Evolutionary conservation across 805 yeast species (phyloP), one percentile per base, ranked within the genome.

Genomic region (Suhomyces pyralidae): DNA sequence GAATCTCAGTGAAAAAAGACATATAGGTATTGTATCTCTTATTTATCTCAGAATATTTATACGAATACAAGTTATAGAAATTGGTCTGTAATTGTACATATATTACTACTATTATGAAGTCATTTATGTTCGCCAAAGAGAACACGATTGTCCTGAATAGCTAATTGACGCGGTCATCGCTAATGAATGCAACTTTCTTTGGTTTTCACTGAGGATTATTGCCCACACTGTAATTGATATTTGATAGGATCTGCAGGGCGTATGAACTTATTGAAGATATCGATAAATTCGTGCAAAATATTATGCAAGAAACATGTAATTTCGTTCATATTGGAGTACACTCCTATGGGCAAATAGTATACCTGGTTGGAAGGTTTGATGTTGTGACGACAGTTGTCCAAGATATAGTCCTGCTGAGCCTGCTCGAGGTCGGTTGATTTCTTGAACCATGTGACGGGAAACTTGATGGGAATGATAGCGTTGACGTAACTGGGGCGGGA

Each of bases 271-370:
- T 57, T 57, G 52, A 53, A 57, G 25, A 57, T 55, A 19, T 67
- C 73, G 40, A 62, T 62, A 49, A 71, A 68, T 48, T 73, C 79
- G 28, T 62, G 59, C 25, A 69, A 53, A 46, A 70, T 62, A 26
- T 63, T 56, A 54, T 55, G 66, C 51, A 73, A 58, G 40, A 71
- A 64, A 10, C 70, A 68, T 34, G 63, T 57, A 8, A 67, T 63
- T 53, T 75, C 78, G 8, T 59, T 58, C 25, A 74, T 52, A 36
- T 65, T 66, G 14, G 77, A 63, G 51, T 73, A 70, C 8, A 63
- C 53, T 2, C 78, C 78, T 44, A 74, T 54, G 0, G 79, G 79
- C 28, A 74, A 57, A 53, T 66, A 74, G 55, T 62, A 74, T 19
- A 54, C 50, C 42, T 64, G 67, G 3, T 57, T 45, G 0, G 58